A percentile compares a stretch with the other conserved stretches of the same genome.
phyloP scores from a whole-genome alignment of 768 basidiomycete genomes.

The Boletus pseudo-olivaceus region DNA sequence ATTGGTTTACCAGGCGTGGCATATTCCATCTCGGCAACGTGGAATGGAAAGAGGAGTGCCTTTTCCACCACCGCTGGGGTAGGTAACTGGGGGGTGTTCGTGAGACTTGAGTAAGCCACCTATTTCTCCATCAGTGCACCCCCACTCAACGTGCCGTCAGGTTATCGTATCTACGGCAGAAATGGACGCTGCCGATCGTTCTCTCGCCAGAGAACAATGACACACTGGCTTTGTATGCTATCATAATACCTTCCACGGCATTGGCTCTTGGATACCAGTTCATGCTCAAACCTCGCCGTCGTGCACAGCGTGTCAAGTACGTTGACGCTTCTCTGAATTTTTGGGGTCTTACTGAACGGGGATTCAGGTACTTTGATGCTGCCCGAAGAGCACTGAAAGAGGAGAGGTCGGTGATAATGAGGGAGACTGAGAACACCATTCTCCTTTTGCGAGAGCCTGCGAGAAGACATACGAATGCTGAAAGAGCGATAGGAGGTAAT shows the following conservation, averaged over 20 bases:
- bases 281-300: conserved; percentile 52
- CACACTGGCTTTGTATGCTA: conserved; percentile 46
- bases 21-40: conserved; percentile 44
- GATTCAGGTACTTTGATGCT: conserved; percentile 59
- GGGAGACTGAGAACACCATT: conserved; percentile 61
- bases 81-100: conserved; percentile 44
- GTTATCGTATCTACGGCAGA: conserved; percentile 54
- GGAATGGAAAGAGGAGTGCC: conserved; percentile 44
- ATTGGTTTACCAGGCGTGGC: conserved; percentile 44
- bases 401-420: conserved; percentile 57
- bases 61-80: conserved; percentile 45
- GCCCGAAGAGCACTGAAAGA: conserved; percentile 61
- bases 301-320: conserved; percentile 53
- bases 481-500: conserved; percentile 65
- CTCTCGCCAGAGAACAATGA: conserved; percentile 49
- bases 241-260: conserved; percentile 53
- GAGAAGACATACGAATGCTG: conserved; percentile 56
- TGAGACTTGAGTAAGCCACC: conserved; percentile 50
- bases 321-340: conserved; percentile 8
- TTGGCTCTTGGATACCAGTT: conserved; percentile 55
- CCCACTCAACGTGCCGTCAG: conserved; percentile 34
- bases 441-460: conserved; percentile 66
- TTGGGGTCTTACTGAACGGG: conserved; percentile 15
- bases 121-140: conserved; percentile 7
- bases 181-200: conserved; percentile 53